Evolutionary conservation across 176 grass and related monocot species (phyloP).

Genomic region (Triticum monococcum): DNA sequence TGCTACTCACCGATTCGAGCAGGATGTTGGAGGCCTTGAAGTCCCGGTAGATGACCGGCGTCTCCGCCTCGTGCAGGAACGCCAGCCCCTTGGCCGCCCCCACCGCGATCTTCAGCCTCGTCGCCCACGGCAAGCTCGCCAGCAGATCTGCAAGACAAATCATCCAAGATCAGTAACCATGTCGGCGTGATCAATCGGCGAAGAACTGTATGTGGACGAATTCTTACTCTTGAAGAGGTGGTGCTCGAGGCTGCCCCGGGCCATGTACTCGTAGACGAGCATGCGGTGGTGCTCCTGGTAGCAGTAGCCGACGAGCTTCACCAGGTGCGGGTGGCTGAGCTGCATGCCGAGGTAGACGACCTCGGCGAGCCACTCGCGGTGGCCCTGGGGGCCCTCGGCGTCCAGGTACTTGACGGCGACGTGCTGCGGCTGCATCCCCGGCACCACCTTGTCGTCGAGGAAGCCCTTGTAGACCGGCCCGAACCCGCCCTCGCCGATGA

Average conservation of each 20-base stretch:
- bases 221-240: slow-evolving; percentile 87
- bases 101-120: slow-evolving; percentile 85
- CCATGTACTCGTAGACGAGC: slow-evolving; percentile 91
- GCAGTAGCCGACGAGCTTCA: slow-evolving; percentile 82
- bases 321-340: slow-evolving; percentile 67
- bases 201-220: no score
- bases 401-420: slow-evolving; percentile 88
- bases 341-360: slow-evolving; percentile 82
- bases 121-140: slow-evolving; percentile 71
- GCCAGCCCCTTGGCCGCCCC: slow-evolving; percentile 85
- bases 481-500: slow-evolving; percentile 79
- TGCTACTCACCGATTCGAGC: slow-evolving; percentile 59
- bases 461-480: slow-evolving; percentile 94
- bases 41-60: slow-evolving; percentile 86
- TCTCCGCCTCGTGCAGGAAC: slow-evolving; percentile 88
- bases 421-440: slow-evolving; percentile 52
- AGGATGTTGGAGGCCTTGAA: slow-evolving; percentile 99
- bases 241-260: slow-evolving; percentile 70
- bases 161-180: background rate
- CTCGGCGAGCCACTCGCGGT: slow-evolving; percentile 88
- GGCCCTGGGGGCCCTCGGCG: slow-evolving; percentile 68
- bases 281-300: slow-evolving; percentile 82
- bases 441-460: slow-evolving; percentile 50
- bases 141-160: slow-evolving; percentile 34
- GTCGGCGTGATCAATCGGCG: no score